Conservation (phyloP, 1,284 basidiomycete genomes). For the Trichosporon sp. region DNA sequence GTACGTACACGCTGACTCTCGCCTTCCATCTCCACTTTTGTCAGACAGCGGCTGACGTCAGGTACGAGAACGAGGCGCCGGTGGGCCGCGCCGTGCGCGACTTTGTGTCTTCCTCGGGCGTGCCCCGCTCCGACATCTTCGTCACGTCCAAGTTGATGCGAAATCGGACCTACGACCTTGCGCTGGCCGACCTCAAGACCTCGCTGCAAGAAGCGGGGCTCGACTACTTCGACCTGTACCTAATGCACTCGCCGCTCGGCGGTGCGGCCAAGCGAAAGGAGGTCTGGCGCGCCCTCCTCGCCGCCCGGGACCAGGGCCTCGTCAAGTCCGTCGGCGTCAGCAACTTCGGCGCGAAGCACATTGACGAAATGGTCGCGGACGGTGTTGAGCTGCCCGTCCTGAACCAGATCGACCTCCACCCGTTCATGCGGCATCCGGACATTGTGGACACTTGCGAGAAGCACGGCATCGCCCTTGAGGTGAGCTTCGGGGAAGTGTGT, state of each 20-base stretch:
- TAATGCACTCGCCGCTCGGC: conserved; percentile 58
- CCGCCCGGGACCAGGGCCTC: conserved; percentile 56
- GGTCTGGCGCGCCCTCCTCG: conserved; percentile 57
- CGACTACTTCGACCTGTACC: conserved; percentile 58
- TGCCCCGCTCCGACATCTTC: conserved; percentile 65
- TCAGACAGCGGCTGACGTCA: conserved; percentile 45
- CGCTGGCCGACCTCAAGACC: conserved; percentile 61
- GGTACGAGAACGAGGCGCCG: conserved; percentile 71
- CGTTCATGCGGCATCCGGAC: conserved; percentile 56
- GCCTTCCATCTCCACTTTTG: background rate
- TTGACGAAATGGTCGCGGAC: conserved; percentile 57
- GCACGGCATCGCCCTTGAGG: conserved; percentile 59
- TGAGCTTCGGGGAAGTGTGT: conserved; percentile 24
- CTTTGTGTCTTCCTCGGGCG: conserved; percentile 54
- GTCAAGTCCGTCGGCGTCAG: conserved; percentile 58
- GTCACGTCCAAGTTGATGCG: conserved; percentile 70
- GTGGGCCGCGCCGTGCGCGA: conserved; percentile 66
- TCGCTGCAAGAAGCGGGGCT: conserved; percentile 64
- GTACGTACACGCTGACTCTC: background rate
- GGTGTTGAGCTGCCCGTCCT: conserved; percentile 54
- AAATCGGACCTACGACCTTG: conserved; percentile 63
- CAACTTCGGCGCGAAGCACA: conserved; percentile 59
- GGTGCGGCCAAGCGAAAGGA: conserved; percentile 55
- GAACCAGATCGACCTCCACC: conserved; percentile 57
- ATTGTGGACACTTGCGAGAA: conserved; percentile 59